phyloP scores from a whole-genome alignment of 2,329 filamentous ascomycete genomes.

The Periconia sp. region DNA sequence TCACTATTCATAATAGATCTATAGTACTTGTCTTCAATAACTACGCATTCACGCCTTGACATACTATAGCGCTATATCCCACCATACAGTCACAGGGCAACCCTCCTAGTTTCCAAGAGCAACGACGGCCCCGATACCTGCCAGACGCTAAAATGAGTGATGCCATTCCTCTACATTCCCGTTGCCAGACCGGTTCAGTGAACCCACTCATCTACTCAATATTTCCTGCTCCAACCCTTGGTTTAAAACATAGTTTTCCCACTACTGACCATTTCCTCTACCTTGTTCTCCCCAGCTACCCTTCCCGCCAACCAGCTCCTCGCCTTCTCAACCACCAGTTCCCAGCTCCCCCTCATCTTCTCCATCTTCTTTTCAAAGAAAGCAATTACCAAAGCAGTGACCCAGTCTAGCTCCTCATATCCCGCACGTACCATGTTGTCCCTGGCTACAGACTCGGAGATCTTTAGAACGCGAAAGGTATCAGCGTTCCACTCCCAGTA shows the following conservation, averaged over 20 bases:
- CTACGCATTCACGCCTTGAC: no score
- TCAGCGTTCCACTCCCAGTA: constrained; percentile 53
- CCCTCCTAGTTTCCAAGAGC: no score
- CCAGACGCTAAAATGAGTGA: no score
- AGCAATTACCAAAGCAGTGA: constrained; percentile 54
- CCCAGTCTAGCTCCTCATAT: constrained; percentile 22
- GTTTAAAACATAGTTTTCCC: not conserved
- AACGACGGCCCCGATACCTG: no score
- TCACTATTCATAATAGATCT: no score
- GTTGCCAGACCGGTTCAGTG: no score
- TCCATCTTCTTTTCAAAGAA: constrained; percentile 57
- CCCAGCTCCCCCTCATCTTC: constrained; percentile 64
- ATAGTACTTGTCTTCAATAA: no score
- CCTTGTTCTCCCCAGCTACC: constrained; percentile 5
- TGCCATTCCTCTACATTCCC: no score
- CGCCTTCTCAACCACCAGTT: constrained; percentile 68
- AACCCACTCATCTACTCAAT: not conserved
- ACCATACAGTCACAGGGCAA: no score
- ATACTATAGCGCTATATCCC: no score
- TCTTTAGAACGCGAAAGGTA: constrained; percentile 27
- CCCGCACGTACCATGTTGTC: no score
- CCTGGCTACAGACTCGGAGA: constrained; percentile 13
- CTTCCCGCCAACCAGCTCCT: constrained; percentile 45
- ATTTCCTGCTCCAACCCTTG: not conserved
- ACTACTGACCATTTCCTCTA: constrained; percentile 6